Percentiles rank a stretch among this genome's conserved stretches.
Evolutionary conservation across 129 eudicot species (phyloP).

Genomic region (Flaveria robusta): DNA sequence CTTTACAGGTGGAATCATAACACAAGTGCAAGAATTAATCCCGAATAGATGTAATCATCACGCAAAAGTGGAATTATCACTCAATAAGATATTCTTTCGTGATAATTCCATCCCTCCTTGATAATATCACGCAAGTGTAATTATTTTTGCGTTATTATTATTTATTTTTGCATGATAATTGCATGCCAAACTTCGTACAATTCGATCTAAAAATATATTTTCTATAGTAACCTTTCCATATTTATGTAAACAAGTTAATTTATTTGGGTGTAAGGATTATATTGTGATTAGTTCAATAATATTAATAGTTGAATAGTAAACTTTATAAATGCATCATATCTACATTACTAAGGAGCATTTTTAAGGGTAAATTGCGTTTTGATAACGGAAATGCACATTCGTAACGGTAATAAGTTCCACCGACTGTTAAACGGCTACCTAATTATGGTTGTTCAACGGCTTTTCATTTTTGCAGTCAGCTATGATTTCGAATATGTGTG

Average conservation of each 20-base stretch:
- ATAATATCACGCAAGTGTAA: too few species aligned
- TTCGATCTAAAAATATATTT: too few species aligned
- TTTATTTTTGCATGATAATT: too few species aligned
- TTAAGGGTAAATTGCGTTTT: neutral
- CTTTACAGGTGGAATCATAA: too few species aligned
- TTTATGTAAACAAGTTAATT: neutral
- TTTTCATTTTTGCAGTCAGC: neutral
- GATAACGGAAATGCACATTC: conserved; percentile 1
- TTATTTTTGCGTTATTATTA: too few species aligned
- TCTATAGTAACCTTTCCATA: too few species aligned
- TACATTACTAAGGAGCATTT: neutral
- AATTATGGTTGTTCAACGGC: conserved; percentile 9
- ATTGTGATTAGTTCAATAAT: neutral
- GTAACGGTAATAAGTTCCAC: conserved; percentile 15
- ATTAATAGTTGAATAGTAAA: neutral
- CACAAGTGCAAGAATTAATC: too few species aligned
- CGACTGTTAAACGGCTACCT: neutral
- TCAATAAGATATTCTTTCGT: too few species aligned
- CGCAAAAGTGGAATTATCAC: too few species aligned
- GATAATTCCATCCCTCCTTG: too few species aligned
- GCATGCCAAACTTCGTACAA: too few species aligned
- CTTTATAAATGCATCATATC: neutral
- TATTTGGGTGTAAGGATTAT: neutral
- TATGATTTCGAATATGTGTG: neutral
- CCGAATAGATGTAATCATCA: too few species aligned